phyloP scores from a whole-genome alignment of 2,329 filamentous ascomycete species.

The Cladosporium sp. region DNA sequence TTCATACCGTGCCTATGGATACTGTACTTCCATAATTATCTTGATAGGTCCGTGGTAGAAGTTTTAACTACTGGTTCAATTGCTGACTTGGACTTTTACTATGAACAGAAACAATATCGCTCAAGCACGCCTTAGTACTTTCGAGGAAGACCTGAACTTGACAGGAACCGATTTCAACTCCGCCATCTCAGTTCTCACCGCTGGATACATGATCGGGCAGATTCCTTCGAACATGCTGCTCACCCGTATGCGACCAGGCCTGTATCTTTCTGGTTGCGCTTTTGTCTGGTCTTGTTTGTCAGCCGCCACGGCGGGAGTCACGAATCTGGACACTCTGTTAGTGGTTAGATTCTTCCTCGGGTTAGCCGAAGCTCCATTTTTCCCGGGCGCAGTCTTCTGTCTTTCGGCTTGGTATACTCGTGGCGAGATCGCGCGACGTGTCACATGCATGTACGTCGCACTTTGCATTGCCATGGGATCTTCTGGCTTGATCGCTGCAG shows the following conservation, averaged over 20 bases:
- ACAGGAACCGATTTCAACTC: constrained; percentile 54
- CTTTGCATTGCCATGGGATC: constrained; percentile 17
- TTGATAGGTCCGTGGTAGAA: too few species aligned
- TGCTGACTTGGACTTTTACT: too few species aligned
- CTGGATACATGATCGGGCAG: constrained; percentile 40
- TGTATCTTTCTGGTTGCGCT: constrained; percentile 34
- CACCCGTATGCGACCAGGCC: constrained; percentile 36
- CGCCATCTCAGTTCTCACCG: constrained; percentile 51
- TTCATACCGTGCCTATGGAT: constrained; percentile 16
- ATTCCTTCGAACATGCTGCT: constrained; percentile 40
- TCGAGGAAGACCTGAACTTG: constrained; percentile 52
- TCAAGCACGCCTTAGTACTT: constrained; percentile 27
- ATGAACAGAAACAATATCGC: too few species aligned
- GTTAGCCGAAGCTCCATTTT: constrained; percentile 12
- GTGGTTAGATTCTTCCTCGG: constrained; percentile 20
- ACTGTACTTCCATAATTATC: not conserved
- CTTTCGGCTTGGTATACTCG: constrained; percentile 46
- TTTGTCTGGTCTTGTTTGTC: constrained; percentile 31
- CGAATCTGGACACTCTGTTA: constrained; percentile 21
- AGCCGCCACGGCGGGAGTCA: constrained; percentile 20
- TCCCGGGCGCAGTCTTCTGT: constrained; percentile 25
- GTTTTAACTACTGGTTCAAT: too few species aligned
- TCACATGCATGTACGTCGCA: constrained; percentile 22
- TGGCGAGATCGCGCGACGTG: constrained; percentile 32
- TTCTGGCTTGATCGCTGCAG: not conserved